Percentiles rank a stretch among this genome's conserved stretches.
Conservation (phyloP, 2,329 filamentous ascomycete species). For the Pseudogymnoascus sp. region DNA sequence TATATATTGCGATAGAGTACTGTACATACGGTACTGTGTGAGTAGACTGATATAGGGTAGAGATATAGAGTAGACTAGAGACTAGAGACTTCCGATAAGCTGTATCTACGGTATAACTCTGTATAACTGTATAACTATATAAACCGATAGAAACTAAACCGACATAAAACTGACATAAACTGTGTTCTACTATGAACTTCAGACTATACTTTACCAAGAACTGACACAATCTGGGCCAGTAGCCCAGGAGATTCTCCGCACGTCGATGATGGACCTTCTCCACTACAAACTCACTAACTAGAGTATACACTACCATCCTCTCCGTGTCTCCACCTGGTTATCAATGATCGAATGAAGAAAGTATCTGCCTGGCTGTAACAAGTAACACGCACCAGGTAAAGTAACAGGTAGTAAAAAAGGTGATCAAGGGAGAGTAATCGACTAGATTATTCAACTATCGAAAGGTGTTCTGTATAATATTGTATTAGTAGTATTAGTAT, state of each 20-base stretch:
- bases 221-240: neutral
- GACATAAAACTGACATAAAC: neutral
- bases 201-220: neutral
- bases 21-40: neutral
- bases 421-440: neutral
- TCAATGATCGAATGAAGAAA: neutral
- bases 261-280: neutral
- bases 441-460: neutral
- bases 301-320: neutral
- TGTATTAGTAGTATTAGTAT: too few species aligned
- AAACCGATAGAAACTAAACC: neutral
- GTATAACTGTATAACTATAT: neutral
- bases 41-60: neutral
- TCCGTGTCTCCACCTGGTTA: neutral
- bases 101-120: neutral
- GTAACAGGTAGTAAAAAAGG: neutral
- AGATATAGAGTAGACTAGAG: neutral
- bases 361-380: neutral
- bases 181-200: neutral
- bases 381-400: neutral
- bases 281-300: neutral
- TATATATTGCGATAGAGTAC: neutral
- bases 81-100: neutral
- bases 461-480: neutral
- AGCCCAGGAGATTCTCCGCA: neutral